A percentile compares a stretch with the other conserved stretches of the same genome.
phyloP scores from a whole-genome alignment of 1,284 basidiomycete genomes.

The Rhodotorula mucilaginosa region DNA sequence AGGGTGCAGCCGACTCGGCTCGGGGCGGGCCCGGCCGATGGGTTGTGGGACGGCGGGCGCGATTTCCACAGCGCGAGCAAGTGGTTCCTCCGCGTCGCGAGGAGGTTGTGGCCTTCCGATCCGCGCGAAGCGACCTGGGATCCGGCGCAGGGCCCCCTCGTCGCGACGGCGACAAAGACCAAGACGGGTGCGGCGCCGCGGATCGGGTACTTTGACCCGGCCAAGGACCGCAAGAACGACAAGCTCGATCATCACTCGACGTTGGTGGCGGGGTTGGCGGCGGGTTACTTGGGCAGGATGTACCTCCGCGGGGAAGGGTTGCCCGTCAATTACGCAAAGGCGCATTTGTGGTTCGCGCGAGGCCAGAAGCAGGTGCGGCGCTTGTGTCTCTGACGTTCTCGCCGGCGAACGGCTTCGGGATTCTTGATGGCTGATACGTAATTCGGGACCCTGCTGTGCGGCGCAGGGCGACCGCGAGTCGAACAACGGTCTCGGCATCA shows the following conservation, averaged over 20 bases:
- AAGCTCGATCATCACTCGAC: slow-evolving; percentile 55
- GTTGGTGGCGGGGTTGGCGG: slow-evolving; percentile 70
- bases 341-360: slow-evolving; percentile 91
- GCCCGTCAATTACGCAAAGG: slow-evolving; percentile 65
- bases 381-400: not conserved
- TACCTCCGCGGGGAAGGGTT: slow-evolving; percentile 90
- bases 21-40: slow-evolving; percentile 25
- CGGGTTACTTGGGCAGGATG: slow-evolving; percentile 87
- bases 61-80: slow-evolving; percentile 70
- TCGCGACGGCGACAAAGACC: not conserved
- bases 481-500: slow-evolving; percentile 84
- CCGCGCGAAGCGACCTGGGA: slow-evolving; percentile 28
- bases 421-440: not conserved
- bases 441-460: not conserved
- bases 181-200: not conserved
- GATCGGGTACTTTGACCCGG: slow-evolving; percentile 41
- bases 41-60: slow-evolving; percentile 41
- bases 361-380: slow-evolving; percentile 63
- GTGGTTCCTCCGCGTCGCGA: slow-evolving; percentile 78
- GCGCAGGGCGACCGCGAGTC: slow-evolving; percentile 73
- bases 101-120: slow-evolving; percentile 68
- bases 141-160: slow-evolving; percentile 1
- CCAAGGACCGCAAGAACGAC: slow-evolving; percentile 42
- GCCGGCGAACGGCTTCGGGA: too few species aligned
- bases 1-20: slow-evolving; percentile 9